Base-by-base conservation (phyloP, 495 filamentous ascomycete genomes). In the Aspergillus ellipticus region DNA sequence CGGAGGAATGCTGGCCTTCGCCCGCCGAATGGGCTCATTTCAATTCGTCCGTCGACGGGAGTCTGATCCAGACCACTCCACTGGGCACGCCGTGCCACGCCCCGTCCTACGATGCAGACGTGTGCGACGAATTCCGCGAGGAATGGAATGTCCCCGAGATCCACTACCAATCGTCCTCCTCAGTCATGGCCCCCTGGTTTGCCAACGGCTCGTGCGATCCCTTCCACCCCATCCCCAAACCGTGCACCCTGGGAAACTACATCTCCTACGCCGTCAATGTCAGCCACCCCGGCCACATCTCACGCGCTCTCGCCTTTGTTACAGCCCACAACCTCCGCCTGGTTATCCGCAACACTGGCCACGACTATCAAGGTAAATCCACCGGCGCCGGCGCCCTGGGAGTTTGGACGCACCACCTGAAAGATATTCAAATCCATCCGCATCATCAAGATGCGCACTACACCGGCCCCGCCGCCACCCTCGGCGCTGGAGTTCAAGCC, bases 321-420 rank as follows among this genome's bases (percentile, higher is more conserved):
- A 67, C 70, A 0, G 48, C 76, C 31, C 72, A 82, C 53, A 83
- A 82, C 54, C 73, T 89, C 33, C 79, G 84, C 19, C 56, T 88
- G 6, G 68, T 88, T 29, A 70, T 87, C 41, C 83, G 82, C 19
- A 87, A 87, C 64, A 88, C 85, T 0, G 85, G 85, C 4, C 69
- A 74, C 55, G 73, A 80, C 42, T 85, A 84, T 60, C 61, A 67
- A 31, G 83, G 79, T 22, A 82, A 80, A 62, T 79, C 79, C 2
- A 82, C 77, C 0, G 84, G 84, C 4, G 72, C 71, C 9, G 83
- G 83, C 3, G 70, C 77, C 11, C 65, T 88, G 1, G 66, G 62
- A 13, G 52, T 74, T 28, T 88, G 84, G 83, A 85, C 77, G 0
- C 82, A 85, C 51, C 67, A 82, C 42, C 59, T 86, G 6, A 82